Conservation (phyloP, 1,139 yeast genomes). For the Geotrichum aggregatum region DNA sequence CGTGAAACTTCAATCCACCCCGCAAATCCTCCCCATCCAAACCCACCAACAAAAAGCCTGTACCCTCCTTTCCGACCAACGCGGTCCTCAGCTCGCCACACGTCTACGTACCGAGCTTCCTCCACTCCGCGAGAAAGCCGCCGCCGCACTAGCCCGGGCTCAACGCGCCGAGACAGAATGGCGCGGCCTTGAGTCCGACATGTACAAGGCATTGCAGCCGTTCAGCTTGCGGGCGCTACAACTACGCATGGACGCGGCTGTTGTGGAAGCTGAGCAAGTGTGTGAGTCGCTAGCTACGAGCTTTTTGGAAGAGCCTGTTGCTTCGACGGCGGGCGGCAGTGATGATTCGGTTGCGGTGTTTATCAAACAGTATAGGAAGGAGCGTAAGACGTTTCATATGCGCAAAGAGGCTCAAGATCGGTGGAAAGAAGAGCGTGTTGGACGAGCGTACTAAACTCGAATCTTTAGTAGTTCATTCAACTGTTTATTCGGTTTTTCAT, state of each 20-base stretch:
- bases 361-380: constrained; percentile 45
- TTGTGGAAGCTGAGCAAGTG: constrained; percentile 36
- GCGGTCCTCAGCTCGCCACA: background rate
- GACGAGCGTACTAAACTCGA: constrained; percentile 28
- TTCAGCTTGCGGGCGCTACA: constrained; percentile 38
- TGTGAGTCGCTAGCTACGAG: constrained; percentile 38
- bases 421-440: constrained; percentile 64
- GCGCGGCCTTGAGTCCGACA: constrained; percentile 38
- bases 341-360: constrained; percentile 37
- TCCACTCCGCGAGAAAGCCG: constrained; percentile 16
- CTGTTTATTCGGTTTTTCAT: too few relatives aligned
- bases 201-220: constrained; percentile 42
- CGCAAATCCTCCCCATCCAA: constrained; percentile 1
- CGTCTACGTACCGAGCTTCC: constrained; percentile 7
- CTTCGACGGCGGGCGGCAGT: constrained; percentile 13
- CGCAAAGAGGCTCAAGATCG: constrained; percentile 57
- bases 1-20: background rate
- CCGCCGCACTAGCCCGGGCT: constrained; percentile 11
- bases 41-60: constrained; percentile 4
- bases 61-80: background rate
- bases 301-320: constrained; percentile 29
- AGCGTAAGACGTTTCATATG: constrained; percentile 51
- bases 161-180: constrained; percentile 27
- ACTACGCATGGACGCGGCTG: constrained; percentile 33
- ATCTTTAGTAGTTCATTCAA: too few relatives aligned